phyloP scores from a whole-genome alignment of 768 basidiomycete genomes.

The Lactarius indigo region DNA sequence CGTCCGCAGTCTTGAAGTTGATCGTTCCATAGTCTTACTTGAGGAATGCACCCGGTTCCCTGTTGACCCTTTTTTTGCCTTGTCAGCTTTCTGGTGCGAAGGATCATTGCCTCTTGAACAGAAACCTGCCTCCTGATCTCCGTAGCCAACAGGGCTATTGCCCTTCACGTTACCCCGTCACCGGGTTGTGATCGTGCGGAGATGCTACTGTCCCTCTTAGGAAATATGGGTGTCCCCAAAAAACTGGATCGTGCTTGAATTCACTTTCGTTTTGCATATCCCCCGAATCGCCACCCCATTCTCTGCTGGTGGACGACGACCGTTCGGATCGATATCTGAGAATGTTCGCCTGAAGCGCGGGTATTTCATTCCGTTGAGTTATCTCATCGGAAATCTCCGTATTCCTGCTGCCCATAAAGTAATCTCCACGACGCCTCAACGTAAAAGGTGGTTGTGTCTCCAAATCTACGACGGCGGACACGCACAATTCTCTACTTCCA shows the following conservation, averaged over 20 bases:
- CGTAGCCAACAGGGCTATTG: background rate
- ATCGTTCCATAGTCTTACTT: background rate
- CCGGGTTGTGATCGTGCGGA: background rate
- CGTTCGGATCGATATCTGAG: slow-evolving; percentile 23
- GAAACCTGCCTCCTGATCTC: background rate
- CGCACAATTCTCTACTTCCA: background rate
- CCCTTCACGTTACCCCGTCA: background rate
- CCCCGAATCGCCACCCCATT: slow-evolving; percentile 6
- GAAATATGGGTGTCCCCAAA: background rate
- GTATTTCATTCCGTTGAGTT: slow-evolving; percentile 9
- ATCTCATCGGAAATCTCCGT: slow-evolving; percentile 20
- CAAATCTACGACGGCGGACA: slow-evolving; percentile 14
- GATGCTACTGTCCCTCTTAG: background rate
- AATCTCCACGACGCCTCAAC: slow-evolving; percentile 5
- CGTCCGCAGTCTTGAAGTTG: background rate
- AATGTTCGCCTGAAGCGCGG: slow-evolving; percentile 15
- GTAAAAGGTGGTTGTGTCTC: slow-evolving; percentile 11
- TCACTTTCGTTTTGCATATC: background rate
- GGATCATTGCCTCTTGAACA: background rate
- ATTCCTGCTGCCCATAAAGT: background rate
- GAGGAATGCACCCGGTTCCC: background rate
- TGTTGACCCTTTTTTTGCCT: background rate
- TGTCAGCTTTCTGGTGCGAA: background rate
- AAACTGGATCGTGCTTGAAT: background rate
- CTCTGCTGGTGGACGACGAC: background rate